Evolutionary conservation across 2,329 filamentous ascomycete species (phyloP), one percentile per base, ranked within the genome.

Genomic region (Neophaeococcomyces aloes): DNA sequence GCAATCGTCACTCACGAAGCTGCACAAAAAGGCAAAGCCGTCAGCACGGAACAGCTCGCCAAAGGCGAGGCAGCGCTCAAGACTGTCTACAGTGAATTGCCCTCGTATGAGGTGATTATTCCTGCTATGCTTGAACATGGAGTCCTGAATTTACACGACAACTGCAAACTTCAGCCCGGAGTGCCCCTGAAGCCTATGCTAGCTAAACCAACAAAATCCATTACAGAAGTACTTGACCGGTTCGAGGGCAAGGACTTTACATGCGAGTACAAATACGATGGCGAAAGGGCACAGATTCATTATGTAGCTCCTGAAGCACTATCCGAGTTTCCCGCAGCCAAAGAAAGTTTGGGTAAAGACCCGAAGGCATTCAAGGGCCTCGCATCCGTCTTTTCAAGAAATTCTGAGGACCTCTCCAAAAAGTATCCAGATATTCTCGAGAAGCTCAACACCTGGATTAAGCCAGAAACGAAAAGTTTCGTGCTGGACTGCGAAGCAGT

Each of bases 201-300:
- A 68, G 91, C 91, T 15, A 96, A 96, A 58, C 91, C 91, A 2
- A 98, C 91, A 7, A 98, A 98, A 63, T 88, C 91, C 4, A 95
- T 98, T 56, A 94, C 88, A 1, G 91, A 98, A 65, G 91, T 98
- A 0, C 74, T 98, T 8, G 89, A 98, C 63, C 84, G 91, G 4
- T 98, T 98, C 53, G 91, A 96, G 60, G 80, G 84, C 51, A 91
- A 94, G 59, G 83, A 82, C 19, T 98, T 98, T 58, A 96, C 91
- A 1, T 98, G 91, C 66, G 91, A 98, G 62, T 98, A 94, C 72
- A 98, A 98, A 64, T 98, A 98, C 59, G 91, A 98, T 57, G 91
- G 91, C 38, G 91, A 98, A 64, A 76, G 91, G 59, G 91, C 91
- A n/a, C 91, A 98, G 61, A 96, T 98, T 39, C 91, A 98, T 61